A percentile compares a stretch with the other conserved stretches of the same genome.
Conservation (phyloP, 1,139 yeast species). For the Waltiozyma sp. region DNA sequence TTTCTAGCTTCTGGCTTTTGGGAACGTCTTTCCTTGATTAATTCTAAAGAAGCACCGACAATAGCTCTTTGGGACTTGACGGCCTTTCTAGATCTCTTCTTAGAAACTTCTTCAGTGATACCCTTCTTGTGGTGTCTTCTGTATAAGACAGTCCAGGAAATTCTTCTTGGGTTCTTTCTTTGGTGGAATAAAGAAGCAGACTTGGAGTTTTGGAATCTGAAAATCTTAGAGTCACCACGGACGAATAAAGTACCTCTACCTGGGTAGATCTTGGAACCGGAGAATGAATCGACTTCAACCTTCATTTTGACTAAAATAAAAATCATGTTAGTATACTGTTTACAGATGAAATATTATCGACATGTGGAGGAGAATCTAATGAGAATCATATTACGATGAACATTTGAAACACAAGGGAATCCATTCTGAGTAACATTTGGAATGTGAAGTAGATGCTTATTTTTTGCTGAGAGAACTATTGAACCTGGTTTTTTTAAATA, state of each 20-base stretch:
- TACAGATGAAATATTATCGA: not conserved
- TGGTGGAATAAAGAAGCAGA: slow-evolving; percentile 97
- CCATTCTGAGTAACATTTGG: too few species aligned
- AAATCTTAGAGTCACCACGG: slow-evolving; percentile 99
- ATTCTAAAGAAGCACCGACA: slow-evolving; percentile 98
- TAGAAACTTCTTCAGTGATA: slow-evolving; percentile 94
- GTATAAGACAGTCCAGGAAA: slow-evolving; percentile 98
- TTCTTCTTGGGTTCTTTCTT: slow-evolving; percentile 99
- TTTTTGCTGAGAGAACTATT: too few species aligned
- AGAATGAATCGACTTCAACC: slow-evolving; percentile 99
- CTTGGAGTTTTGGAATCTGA: slow-evolving; percentile 99
- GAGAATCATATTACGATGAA: too few species aligned
- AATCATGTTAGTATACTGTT: not conserved
- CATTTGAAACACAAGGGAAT: too few species aligned
- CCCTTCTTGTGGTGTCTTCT: slow-evolving; percentile 99
- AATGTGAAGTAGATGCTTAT: too few species aligned
- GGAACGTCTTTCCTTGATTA: slow-evolving; percentile 95
- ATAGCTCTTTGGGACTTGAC: slow-evolving; percentile 98
- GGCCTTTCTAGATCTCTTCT: slow-evolving; percentile 96
- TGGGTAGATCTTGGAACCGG: slow-evolving; percentile 99
- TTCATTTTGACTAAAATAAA: slow-evolving; percentile 50
- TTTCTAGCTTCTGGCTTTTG: slow-evolving; percentile 96
- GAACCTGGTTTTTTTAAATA: too few species aligned
- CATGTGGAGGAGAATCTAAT: too few species aligned
- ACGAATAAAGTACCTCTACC: slow-evolving; percentile 99